Conservation (phyloP, 192 early-diverging fungal species). For the Helicostylum pulchrum region DNA sequence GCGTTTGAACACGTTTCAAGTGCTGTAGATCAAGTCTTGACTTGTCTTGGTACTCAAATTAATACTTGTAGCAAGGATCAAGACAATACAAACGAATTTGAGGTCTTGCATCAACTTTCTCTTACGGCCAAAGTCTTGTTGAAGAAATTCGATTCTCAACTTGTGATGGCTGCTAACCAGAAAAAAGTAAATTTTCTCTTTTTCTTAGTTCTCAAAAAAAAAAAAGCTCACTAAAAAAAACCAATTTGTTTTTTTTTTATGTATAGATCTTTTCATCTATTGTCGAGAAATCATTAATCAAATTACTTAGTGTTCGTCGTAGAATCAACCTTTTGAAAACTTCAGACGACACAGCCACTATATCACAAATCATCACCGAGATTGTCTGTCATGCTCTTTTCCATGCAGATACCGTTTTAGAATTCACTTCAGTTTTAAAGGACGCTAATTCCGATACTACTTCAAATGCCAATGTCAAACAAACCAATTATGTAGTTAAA, state of each 20-base stretch:
- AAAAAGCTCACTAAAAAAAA: neutral
- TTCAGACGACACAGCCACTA: neutral
- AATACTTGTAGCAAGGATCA: too few species aligned
- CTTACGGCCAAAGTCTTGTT: neutral
- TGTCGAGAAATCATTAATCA: slow-evolving; percentile 2
- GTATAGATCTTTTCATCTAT: slow-evolving; percentile 19
- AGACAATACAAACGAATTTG: too few species aligned
- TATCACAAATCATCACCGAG: neutral
- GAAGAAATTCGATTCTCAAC: slow-evolving; percentile 2
- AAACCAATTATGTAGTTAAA: slow-evolving; percentile 17
- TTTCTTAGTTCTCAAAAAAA: too few species aligned
- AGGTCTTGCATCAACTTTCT: neutral
- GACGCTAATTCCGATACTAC: neutral
- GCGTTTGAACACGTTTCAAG: too few species aligned
- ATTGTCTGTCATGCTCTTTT: slow-evolving; percentile 19
- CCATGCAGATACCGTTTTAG: slow-evolving; percentile 29
- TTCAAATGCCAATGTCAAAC: too few species aligned
- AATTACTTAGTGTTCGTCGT: slow-evolving; percentile 3
- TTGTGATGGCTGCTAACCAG: slow-evolving; percentile 15
- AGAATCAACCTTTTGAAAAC: neutral
- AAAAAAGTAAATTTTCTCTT: slow-evolving; percentile 20
- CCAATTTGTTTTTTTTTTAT: too few species aligned
- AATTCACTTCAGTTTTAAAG: slow-evolving; percentile 28
- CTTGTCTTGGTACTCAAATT: too few species aligned
- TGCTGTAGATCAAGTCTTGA: too few species aligned